Base-by-base conservation (phyloP, 768 basidiomycete species). In the Pleurotus citrinopileatus region DNA sequence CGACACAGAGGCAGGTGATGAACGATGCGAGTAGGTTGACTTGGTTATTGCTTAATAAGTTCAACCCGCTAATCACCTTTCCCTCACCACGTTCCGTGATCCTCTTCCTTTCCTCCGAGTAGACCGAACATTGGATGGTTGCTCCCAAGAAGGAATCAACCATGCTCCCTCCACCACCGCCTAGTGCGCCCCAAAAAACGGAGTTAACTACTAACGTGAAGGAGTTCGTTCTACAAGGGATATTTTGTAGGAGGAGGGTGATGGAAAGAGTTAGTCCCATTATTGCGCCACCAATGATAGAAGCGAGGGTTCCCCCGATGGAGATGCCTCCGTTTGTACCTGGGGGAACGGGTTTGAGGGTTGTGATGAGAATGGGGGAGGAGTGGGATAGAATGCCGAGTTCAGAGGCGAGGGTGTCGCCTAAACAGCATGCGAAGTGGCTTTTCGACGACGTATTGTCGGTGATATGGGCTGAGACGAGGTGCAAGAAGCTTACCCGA, bases 271-370 rank as follows among this genome's bases (percentile, higher is more conserved):
- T 73, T 10, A 77, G 44, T 3, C 93, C 94, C 60, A 96, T 84
- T 3, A 87, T 59, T 2, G 75, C 62, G 0, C 95, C 95, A 0
- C 95, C 95, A 1, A 75, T 66, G 12, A 86, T 68, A 1, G 90
- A 92, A 6, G 86, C 85, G 13, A 82, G 59, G 2, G 91, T 90
- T 13, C 95, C 95, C 38, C 82, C 78, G 2, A 79, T 53, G 4
- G 91, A 89, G 55, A 97, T 80, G 0, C 80, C 95, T 2, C 95
- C 95, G 61, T 98, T 97, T 8, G 95, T 97, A 2, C 95, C 95
- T 1, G 87, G 85, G 1, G 94, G 94, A 0, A 94, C 91, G 1
- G 70, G 59, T 59, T 77, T 79, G 51, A 87, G 67, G 3, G 89
- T 94, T 3, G 93, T 95, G 60, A 97, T 80, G 28, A 96, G 80